Conservation (phyloP, 2,329 filamentous ascomycete genomes). For the Paramyrothecium roridum region DNA sequence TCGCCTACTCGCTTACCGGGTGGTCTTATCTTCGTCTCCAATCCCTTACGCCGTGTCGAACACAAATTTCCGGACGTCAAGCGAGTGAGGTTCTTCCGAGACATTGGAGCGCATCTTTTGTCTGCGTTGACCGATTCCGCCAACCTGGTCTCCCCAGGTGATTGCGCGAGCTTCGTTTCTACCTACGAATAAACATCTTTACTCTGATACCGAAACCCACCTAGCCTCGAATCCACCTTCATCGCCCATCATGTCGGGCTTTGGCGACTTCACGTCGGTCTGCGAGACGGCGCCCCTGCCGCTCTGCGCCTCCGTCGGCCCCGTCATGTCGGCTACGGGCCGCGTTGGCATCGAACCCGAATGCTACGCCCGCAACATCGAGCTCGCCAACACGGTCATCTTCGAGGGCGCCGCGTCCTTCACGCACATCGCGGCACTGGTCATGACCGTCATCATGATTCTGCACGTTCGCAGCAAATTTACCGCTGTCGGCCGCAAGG, state of each 20-base stretch:
- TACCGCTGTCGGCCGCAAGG: conserved; percentile 80
- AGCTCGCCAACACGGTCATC: conserved; percentile 96
- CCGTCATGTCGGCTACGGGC: conserved; percentile 63
- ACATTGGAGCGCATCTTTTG: not conserved
- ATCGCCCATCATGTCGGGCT: conserved; percentile 63
- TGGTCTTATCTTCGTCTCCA: no score
- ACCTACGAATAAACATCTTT: no score
- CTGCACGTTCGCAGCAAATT: conserved; percentile 96
- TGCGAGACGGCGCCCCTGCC: conserved; percentile 84
- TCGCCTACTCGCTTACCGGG: no score
- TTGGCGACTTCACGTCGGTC: conserved; percentile 86
- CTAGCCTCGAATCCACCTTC: no score
- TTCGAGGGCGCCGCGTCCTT: conserved; percentile 90
- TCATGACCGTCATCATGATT: conserved; percentile 97
- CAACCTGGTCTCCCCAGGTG: no score
- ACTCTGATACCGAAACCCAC: no score
- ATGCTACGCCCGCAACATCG: conserved; percentile 93
- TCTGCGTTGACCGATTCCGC: not conserved
- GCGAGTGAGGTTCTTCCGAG: not conserved
- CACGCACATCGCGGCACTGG: conserved; percentile 84
- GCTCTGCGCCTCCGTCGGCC: conserved; percentile 81
- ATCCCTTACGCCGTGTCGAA: no score
- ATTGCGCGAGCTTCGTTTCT: no score
- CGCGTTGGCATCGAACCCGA: conserved; percentile 78
- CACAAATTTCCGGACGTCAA: no score